Base-by-base conservation (phyloP, 176 grass and related monocot species). In the Calamus simplicifolius region DNA sequence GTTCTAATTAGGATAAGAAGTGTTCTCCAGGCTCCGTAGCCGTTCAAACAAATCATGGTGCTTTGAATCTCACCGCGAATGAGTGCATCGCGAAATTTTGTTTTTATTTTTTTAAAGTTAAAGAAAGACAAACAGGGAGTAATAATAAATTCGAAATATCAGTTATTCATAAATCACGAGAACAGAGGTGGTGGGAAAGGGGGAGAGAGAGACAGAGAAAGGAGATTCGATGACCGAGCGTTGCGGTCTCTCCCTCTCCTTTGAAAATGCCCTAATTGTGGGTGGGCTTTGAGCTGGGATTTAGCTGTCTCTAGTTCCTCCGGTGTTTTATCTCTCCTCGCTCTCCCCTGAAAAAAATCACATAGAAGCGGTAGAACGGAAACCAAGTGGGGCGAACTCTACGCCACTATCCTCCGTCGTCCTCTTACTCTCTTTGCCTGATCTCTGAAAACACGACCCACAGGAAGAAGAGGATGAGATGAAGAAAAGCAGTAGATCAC, bases 401-500 rank as follows among this genome's bases (percentile, higher is more conserved):
- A 28, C 30, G n/a, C 16, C 43, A 62, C 63, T 21, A 63, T 62
- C 18, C n/a, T 12, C 23, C 54, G 10, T 50, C 7, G 14, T 58
- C 23, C 10, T 10, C n/a, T 6, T 25, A 1, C 48, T 12, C 2
- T 8, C 53, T 4, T 6, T 28, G 25, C 18, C 17, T 21, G 48
- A 49, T 25, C 62, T 52, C 7, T 27, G 52, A 54, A 68, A 53
- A 2, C 17, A 6, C 14, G 16, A 16, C 50, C 54, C 38, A 2
- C 28, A 50, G 17, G 19, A 64, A 12, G 60, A 52, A 54, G 66
- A 60, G 30, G 57, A 77, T 82, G 79, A 82, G 79, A 82, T 82
- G 79, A 71, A 50, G 66, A 76, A 50, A 56, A 71, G 75, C 51
- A 29, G 52, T 25, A 51, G 48, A 59, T 31, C 64, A 58, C 27